Percentiles rank a stretch among this genome's conserved stretches.
These are phyloP conservation scores for Globisporangium camurandrum DNA, from an alignment of 352 stramenopile genomes.

Conservation along the genomic window DNA sequence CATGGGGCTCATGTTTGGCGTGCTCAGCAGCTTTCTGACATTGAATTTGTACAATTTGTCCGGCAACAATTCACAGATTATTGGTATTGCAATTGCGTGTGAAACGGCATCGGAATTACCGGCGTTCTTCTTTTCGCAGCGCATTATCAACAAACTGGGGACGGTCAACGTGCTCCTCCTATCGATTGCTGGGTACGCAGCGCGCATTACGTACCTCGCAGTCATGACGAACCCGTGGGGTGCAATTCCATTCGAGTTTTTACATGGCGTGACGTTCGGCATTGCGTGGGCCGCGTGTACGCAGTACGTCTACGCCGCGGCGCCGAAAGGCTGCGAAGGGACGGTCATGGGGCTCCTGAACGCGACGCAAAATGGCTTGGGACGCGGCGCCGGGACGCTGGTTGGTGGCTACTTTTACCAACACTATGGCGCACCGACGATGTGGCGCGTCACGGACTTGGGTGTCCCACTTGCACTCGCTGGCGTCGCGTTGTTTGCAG, in stretches of 20 bases:
- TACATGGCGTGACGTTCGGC: slow-evolving; percentile 70
- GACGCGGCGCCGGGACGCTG: slow-evolving; percentile 53
- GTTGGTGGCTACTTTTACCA: slow-evolving; percentile 76
- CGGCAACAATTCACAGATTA: slow-evolving; percentile 58
- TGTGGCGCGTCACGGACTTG: slow-evolving; percentile 65
- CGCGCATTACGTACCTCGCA: slow-evolving; percentile 65
- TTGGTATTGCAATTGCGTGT: slow-evolving; percentile 73
- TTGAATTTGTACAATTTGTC: slow-evolving; percentile 80
- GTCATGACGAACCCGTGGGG: slow-evolving; percentile 75
- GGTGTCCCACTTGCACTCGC: slow-evolving; percentile 58
- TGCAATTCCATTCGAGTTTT: slow-evolving; percentile 73
- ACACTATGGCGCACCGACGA: slow-evolving; percentile 43
- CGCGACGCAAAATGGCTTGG: slow-evolving; percentile 66
- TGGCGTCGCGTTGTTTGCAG: slow-evolving; percentile 45
- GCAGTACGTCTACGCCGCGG: slow-evolving; percentile 64
- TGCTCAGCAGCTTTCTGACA: slow-evolving; percentile 78
- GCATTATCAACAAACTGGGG: slow-evolving; percentile 59
- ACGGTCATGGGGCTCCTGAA: slow-evolving; percentile 77
- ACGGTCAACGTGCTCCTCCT: slow-evolving; percentile 67
- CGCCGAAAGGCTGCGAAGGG: slow-evolving; percentile 49
- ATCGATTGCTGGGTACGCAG: slow-evolving; percentile 58
- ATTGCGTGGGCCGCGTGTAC: slow-evolving; percentile 68
- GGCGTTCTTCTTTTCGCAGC: slow-evolving; percentile 74
- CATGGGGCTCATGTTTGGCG: slow-evolving; percentile 77
- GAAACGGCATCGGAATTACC: slow-evolving; percentile 75